Conservation (phyloP, 345 rosid species). For the Litchi chinensis region DNA sequence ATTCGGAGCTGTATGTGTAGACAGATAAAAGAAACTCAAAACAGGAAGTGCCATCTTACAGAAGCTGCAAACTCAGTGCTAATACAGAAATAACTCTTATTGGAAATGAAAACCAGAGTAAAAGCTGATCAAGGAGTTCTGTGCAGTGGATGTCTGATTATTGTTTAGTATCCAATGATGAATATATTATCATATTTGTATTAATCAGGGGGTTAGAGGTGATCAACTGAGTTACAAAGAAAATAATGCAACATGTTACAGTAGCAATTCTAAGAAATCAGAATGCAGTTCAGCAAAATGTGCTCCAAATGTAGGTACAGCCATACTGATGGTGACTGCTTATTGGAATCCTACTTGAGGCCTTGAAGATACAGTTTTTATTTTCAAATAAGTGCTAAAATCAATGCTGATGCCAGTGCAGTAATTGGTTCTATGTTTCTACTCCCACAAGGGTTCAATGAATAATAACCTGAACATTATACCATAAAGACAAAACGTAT, state of each 20-base stretch:
- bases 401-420: neutral
- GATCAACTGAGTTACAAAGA: neutral
- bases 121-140: too few species aligned
- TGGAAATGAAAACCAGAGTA: too few species aligned
- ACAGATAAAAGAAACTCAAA: neutral
- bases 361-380: neutral
- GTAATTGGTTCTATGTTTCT: neutral
- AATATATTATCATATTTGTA: too few species aligned
- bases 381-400: neutral
- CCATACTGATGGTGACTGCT: too few species aligned
- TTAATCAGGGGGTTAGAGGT: neutral
- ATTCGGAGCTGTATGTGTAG: slow-evolving; percentile 7
- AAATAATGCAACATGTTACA: neutral
- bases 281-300: neutral
- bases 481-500: neutral
- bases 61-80: too few species aligned
- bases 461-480: neutral
- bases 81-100: too few species aligned
- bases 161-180: too few species aligned
- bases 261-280: neutral
- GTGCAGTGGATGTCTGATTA: too few species aligned
- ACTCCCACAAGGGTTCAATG: neutral
- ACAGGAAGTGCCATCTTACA: neutral
- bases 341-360: neutral
- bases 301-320: neutral